A percentile compares a stretch with the other conserved stretches of the same genome.
These are phyloP conservation scores for Nigrospora sphaerica DNA, from an alignment of 2,329 filamentous ascomycete genomes.

Conservation along the genomic window DNA sequence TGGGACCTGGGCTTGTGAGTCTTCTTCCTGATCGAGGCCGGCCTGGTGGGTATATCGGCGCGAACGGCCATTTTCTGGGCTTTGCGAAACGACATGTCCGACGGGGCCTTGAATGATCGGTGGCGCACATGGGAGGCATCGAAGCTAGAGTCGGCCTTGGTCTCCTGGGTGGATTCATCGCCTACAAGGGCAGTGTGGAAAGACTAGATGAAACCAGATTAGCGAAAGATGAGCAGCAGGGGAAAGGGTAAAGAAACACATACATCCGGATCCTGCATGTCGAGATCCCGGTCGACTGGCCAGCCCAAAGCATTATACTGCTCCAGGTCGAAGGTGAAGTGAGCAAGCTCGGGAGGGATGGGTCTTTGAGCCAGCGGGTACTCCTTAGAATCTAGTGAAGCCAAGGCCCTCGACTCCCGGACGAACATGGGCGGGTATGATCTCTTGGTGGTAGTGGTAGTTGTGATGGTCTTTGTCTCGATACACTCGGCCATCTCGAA, in stretches of 20 bases:
- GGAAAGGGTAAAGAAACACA: neutral
- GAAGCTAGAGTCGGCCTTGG: slow-evolving; percentile 22
- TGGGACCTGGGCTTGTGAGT: slow-evolving; percentile 21
- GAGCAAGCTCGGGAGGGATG: slow-evolving; percentile 71
- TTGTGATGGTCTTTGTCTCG: slow-evolving; percentile 71
- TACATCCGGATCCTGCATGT: neutral
- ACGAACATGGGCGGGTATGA: slow-evolving; percentile 81
- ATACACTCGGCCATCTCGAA: slow-evolving; percentile 58
- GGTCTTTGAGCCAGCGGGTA: slow-evolving; percentile 82
- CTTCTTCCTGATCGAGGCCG: slow-evolving; percentile 19
- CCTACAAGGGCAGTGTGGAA: slow-evolving; percentile 12
- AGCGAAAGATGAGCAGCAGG: neutral
- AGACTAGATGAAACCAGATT: slow-evolving; percentile 9
- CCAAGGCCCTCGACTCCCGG: slow-evolving; percentile 61
- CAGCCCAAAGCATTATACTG: slow-evolving; percentile 45
- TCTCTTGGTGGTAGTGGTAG: slow-evolving; percentile 82
- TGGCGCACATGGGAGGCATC: slow-evolving; percentile 22
- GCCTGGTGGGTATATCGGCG: slow-evolving; percentile 24
- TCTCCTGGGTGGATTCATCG: slow-evolving; percentile 11
- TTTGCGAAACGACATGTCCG: slow-evolving; percentile 21
- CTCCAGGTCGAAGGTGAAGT: slow-evolving; percentile 65
- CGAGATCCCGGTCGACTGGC: slow-evolving; percentile 17
- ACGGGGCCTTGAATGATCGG: slow-evolving; percentile 13
- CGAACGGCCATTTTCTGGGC: slow-evolving; percentile 23
- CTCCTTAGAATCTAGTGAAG: slow-evolving; percentile 74